Evolutionary conservation across 768 basidiomycete genomes (phyloP), one percentile per base, ranked within the genome.

Genomic region (Multifurca ochricompacta): DNA sequence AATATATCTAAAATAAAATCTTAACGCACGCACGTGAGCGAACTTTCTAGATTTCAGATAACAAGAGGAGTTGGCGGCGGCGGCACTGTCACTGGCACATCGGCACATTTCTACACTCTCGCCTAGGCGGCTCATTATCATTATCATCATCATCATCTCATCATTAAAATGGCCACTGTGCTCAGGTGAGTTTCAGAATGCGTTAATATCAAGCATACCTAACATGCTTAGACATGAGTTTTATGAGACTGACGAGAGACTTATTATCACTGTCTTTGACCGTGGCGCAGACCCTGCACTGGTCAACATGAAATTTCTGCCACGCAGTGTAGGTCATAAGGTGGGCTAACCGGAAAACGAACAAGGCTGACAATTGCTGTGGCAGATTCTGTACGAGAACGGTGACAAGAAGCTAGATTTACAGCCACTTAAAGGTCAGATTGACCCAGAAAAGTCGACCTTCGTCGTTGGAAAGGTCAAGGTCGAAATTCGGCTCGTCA

Each of bases 381-480:
- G 40, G 28, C 47, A 85, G 84, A 62, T 85, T 28, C 64, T 74
- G 3, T 91, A 89, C 62, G 70, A 72, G 46, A 70, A 89, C 60
- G 87, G 82, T 59, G 86, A 87, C 42, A 85, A 83, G 61, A 65
- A 67, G n/a, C 75, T 94, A 39, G 71, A 73, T 4, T 71, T 97
- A 13, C 81, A 87, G 52, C 94, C 93, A 8, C 74, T 97, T 13
- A 86, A 85, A 63, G 88, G 87, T 37, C 81, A 83, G 66, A 90
- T 97, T 63, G 78, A 85, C 65, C 70, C 84, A 4, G 73, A 73
- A 28, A 71, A 74, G 53, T 80, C 82, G 61, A 74, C 75, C 23
- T 86, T 72, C 66, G 80, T 80, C 10, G 81, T 94, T 16, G 81
- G 90, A 19, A 87, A 84, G 65, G 83, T 92, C 62, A 97, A 97